Base-by-base conservation (phyloP, 2,329 filamentous ascomycete species). In the Leptographium wingfieldii region DNA sequence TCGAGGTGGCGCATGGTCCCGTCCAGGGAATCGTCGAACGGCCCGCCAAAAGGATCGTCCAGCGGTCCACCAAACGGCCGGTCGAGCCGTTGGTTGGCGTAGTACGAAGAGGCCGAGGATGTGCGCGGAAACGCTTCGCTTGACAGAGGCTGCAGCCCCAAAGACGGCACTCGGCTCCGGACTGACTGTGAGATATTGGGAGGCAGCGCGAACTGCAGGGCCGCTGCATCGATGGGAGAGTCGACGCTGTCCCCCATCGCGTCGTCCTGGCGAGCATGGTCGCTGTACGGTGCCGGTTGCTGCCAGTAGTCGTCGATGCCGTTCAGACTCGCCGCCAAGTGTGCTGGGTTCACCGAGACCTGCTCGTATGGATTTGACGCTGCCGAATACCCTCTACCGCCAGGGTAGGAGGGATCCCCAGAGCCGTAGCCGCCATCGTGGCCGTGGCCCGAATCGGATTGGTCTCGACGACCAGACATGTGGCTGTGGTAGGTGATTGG, bases 221-320 rank as follows among this genome's bases (percentile, higher is more conserved):
- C 80, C 48, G 76, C 72, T 16, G 73, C 71, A 63, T 84, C 80
- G 63, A 83, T 77, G 16, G 80, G 79, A 14, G 80, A 82, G 52
- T 71, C 71, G 55, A 74, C 68, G 60, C 46, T 69, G 68, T 54
- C 73, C 70, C 59, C 74, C 68, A 61, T 71, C 69, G 51, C 16
- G 49, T 71, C 70, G 55, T 74, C 69, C 43, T 69, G 72, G 46
- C 69, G 62, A 51, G 69, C 68, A 56, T 16, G 70, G 10, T 71
- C 64, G 60, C 71, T 67, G 63, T 78, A 75, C 25, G 76, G 22
- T 52, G 77, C 72, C 59, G 62, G 72, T 53, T 78, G 72, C 60
- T 77, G 76, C 80, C 80, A 83, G 63, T 81, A 81, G 0, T 76
- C 76, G 49, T 77, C 77, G 60, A 80, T 72, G 46, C 73, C 72